Evolutionary conservation across 257 asterid genomes (phyloP), one percentile per base, ranked within the genome.

Genomic region (Knoxia roxburghii): DNA sequence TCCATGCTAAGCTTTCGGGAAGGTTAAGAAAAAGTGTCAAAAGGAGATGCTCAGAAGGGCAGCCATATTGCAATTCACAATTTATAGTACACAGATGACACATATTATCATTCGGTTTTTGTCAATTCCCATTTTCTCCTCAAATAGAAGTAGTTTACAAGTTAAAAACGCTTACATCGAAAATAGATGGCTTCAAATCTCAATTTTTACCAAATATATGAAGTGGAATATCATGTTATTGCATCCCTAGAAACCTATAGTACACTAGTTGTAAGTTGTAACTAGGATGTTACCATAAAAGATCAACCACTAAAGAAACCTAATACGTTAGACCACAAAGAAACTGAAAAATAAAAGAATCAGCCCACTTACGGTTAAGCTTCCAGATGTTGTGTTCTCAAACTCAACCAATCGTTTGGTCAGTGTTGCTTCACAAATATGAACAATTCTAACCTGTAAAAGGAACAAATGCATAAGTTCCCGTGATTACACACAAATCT

Each of bases 321-420:
- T 13, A 17, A 63, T 24, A 63, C 24, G 40, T 18, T 63, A 17
- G 8, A 21, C 26, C 33, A 2, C 7, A 18, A 43, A 26, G 43
- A 20, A 46, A 63, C 10, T 46, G 45, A 46, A 64, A 23, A 45
- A 26, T 63, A 9, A 17, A 15, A 64, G 35, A 64, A 29, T 26
- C 1, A 27, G 40, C 43, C 10, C n/a, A 68, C 88, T 52, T 82
- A 89, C 98, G 78, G 96, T 91, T 78, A 91, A 79, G 76, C 87
- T 79, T 74, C 98, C 96, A 1, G 98, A 87, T 30, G 85, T 84
- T 0, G 97, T 89, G 71, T 86, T 84, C 82, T 89, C 97, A 63
- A 92, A 92, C 78, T 87, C 98, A 76, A 92, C 82, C 90, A 92
- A 79, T 61, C 96, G 84, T 81, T 86, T 86, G 27, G 90, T 86